These are phyloP conservation scores for Mycena kentingensis DNA, from an alignment of 768 basidiomycete species.

Conservation along the genomic window DNA sequence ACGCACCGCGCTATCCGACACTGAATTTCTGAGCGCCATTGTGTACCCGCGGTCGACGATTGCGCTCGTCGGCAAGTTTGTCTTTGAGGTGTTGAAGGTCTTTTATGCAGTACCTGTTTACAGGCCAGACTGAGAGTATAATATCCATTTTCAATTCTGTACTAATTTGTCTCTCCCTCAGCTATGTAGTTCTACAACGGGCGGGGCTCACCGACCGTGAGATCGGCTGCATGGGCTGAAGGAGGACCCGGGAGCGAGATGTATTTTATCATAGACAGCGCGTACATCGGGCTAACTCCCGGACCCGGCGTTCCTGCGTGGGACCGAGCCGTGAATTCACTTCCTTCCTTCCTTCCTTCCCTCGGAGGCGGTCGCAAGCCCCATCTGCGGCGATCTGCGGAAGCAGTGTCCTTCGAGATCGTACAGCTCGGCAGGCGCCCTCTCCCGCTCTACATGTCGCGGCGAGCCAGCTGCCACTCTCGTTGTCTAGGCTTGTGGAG, in stretches of 20 bases:
- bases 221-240: neutral
- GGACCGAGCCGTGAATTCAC: conserved; percentile 9
- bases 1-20: too few relatives aligned
- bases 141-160: neutral
- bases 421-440: too few relatives aligned
- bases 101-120: conserved; percentile 4
- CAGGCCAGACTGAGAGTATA: too few relatives aligned
- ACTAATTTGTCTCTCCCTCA: neutral
- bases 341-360: too few relatives aligned
- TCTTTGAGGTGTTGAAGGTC: conserved; percentile 4
- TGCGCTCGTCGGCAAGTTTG: conserved; percentile 6
- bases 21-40: neutral
- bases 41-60: conserved; percentile 2
- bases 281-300: neutral
- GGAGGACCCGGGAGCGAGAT: neutral
- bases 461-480: too few relatives aligned
- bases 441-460: too few relatives aligned
- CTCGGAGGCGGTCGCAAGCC: too few relatives aligned
- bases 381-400: too few relatives aligned
- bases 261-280: neutral
- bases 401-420: too few relatives aligned
- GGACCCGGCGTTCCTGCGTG: conserved; percentile 5
- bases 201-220: neutral
- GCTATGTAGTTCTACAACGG: neutral
- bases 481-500: too few relatives aligned